Evolutionary conservation across 2,329 filamentous ascomycete species (phyloP).

Genomic region (Penicillium sp.): DNA sequence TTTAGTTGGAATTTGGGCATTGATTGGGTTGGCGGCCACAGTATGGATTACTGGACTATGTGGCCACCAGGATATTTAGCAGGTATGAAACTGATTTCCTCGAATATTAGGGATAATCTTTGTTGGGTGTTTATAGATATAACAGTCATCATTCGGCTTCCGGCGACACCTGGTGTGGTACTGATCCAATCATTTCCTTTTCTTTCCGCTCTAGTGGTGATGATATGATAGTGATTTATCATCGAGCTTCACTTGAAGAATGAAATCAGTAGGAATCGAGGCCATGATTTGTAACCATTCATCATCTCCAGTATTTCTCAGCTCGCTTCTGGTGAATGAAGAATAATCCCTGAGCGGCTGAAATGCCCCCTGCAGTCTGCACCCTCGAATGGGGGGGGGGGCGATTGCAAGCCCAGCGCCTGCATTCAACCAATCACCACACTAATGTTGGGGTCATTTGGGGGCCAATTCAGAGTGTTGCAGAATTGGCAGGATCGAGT

Average conservation of each 20-base stretch:
- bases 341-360: conserved; percentile 13
- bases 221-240: no score
- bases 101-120: no score
- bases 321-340: no score
- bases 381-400: not conserved
- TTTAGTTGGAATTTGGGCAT: not conserved
- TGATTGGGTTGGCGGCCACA: not conserved
- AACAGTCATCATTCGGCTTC: no score
- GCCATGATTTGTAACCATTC: no score
- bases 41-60: not conserved
- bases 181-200: no score
- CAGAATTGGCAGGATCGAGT: conserved; percentile 1
- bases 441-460: not conserved
- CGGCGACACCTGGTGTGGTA: no score
- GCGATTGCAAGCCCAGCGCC: conserved; percentile 15
- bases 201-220: no score
- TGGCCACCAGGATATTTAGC: not conserved
- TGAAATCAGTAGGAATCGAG: no score
- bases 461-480: not conserved
- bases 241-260: no score
- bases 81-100: not conserved
- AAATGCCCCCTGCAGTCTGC: not conserved
- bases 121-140: no score
- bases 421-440: conserved; percentile 17
- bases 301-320: no score